Evolutionary conservation across 2,329 filamentous ascomycete genomes (phyloP).

Genomic region (Epichloe hybrida): DNA sequence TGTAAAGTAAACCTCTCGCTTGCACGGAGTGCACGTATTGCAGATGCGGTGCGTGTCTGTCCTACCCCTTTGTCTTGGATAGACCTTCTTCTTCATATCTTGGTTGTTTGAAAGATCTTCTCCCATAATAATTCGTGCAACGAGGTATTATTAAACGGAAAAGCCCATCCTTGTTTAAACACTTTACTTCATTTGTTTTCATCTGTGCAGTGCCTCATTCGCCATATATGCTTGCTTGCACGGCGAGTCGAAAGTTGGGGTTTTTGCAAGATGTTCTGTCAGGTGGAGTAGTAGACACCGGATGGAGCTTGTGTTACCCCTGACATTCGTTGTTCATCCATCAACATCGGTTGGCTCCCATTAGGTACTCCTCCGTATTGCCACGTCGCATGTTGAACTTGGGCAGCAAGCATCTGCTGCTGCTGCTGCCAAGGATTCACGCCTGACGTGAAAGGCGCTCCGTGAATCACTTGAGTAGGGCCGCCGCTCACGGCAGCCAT

Average conservation of each 20-base stretch:
- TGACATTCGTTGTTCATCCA: slow-evolving; percentile 7
- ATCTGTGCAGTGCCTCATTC: background rate
- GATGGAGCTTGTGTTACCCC: slow-evolving; percentile 7
- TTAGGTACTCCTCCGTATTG: slow-evolving; percentile 17
- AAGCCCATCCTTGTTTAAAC: background rate
- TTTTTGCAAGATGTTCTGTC: background rate
- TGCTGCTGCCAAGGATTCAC: slow-evolving; percentile 32
- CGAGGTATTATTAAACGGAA: background rate
- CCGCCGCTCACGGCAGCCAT: slow-evolving; percentile 17
- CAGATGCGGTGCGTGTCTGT: background rate
- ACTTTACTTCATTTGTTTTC: background rate
- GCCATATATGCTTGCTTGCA: background rate
- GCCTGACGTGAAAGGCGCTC: slow-evolving; percentile 12
- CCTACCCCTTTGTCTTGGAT: background rate
- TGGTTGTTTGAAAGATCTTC: background rate
- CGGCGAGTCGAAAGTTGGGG: background rate
- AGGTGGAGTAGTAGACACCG: slow-evolving; percentile 8
- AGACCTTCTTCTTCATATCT: background rate
- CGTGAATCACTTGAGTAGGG: slow-evolving; percentile 23
- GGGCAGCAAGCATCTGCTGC: slow-evolving; percentile 16
- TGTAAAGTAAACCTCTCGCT: background rate
- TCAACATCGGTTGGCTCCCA: slow-evolving; percentile 5
- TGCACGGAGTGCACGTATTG: background rate
- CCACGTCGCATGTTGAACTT: slow-evolving; percentile 18
- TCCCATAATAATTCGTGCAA: background rate